These are phyloP conservation scores for Mycena metata DNA, from an alignment of 768 basidiomycete species.

Conservation along the genomic window DNA sequence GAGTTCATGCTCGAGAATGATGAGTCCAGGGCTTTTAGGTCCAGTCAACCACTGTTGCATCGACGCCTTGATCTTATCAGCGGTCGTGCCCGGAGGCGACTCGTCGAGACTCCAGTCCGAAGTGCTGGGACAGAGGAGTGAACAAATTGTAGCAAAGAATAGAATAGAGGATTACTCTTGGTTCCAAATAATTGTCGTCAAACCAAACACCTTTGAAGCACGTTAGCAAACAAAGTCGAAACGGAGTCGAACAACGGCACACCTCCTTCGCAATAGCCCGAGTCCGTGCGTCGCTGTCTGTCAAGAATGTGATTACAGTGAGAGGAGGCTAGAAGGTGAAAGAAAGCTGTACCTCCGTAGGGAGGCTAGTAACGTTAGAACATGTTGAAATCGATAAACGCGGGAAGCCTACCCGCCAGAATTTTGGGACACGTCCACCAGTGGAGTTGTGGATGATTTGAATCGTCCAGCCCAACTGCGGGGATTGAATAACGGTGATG, in stretches of 20 bases:
- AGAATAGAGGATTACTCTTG: constrained; percentile 69
- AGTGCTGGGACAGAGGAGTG: constrained; percentile 59
- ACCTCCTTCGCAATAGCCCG: constrained; percentile 88
- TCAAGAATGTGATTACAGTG: neutral
- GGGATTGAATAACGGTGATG: constrained; percentile 9
- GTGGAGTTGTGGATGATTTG: constrained; percentile 69
- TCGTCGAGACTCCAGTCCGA: constrained; percentile 77
- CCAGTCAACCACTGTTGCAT: constrained; percentile 72
- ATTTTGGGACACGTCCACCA: constrained; percentile 70
- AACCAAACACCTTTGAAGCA: constrained; percentile 72
- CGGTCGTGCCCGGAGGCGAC: constrained; percentile 59
- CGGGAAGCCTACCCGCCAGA: constrained; percentile 71
- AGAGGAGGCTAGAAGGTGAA: neutral
- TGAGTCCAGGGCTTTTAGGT: constrained; percentile 81
- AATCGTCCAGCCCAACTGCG: constrained; percentile 73
- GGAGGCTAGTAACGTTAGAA: constrained; percentile 53
- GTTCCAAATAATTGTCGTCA: constrained; percentile 91
- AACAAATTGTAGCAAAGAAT: constrained; percentile 38
- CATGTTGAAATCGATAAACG: neutral
- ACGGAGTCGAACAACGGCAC: neutral
- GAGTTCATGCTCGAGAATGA: constrained; percentile 90
- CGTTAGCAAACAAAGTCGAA: neutral
- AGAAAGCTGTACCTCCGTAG: constrained; percentile 12
- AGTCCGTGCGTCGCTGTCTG: constrained; percentile 82
- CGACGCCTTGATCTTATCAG: constrained; percentile 58